Evolutionary conservation across 106 monocot genomes (phyloP), one percentile per base, ranked within the genome.

Genomic region (Acanthochlamys bracteata): DNA sequence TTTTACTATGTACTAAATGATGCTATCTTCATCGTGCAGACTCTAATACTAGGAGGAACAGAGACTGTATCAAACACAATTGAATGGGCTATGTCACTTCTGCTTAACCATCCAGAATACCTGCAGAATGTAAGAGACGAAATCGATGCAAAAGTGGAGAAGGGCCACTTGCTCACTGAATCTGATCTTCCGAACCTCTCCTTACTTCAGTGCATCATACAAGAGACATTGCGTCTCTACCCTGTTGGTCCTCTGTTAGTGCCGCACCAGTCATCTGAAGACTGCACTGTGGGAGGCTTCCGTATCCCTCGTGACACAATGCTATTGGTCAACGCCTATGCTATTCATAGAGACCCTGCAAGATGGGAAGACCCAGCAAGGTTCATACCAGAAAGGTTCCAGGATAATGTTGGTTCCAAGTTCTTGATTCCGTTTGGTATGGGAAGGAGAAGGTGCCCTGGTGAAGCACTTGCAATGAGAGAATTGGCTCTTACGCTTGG

Each of bases 361-460:
- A 20, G 41, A 12, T 76, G 76, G 76, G 65, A 39, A 6, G 65
- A 77, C 41, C 77, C 77, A 0, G 20, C 39, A 13, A 61, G 54
- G 61, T 77, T 72, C 72, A 66, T 9, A 41, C 77, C 77, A 1
- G 77, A 67, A 49, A 71, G 77, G 40, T 77, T 71, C 27, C 25
- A 21, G 41, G 66, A 42, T 13, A 13, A 13, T 43, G 70, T 17
- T 25, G 70, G 46, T 10, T 9, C n/a, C 0, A 45, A 27, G 33
- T 12, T 47, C 4, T 43, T 59, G 7, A 46, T 71, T 39, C 76
- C 76, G 1, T 76, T 76, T 60, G 76, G 76, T 16, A 66, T 66
- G 76, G 76, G 76, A 14, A 57, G 76, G 57, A 64, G 76, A 41
- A 70, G 54, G 41, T 76, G 75, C 41, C 69, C 75, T 11, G 75